Evolutionary conservation across 192 early-diverging fungal genomes (phyloP), one percentile per base, ranked within the genome.

Genomic region (Cetraspora pellucida): DNA sequence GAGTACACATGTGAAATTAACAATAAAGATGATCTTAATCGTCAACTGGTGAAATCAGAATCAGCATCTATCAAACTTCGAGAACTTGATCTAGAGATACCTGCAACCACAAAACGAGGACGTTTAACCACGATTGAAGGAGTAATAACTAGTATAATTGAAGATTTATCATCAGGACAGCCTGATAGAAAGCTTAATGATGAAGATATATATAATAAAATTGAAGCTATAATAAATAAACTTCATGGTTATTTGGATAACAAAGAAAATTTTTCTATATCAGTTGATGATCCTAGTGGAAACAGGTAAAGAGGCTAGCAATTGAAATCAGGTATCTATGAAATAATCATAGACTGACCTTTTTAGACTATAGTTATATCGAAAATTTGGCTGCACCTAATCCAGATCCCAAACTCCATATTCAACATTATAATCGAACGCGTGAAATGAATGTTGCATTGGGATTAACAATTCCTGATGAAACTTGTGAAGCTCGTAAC

Each of bases 111-210:
- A 23, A 90, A 90, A 77, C 87, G 88, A 54, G 96, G 95, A 28
- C 81, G 89, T 27, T 85, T 98, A 77, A 94, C 94, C n/a, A 97
- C 96, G 2, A 84, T 95, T n/a, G 96, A 98, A 82, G 96, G 96
- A 11, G 78, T 96, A 10, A 45, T 98, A 14, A 68, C 78, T 17
- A 87, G 87, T 27, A 92, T 92, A 21, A 85, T 96, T 75, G 95
- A 97, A 57, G 96, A 95, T 69, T 82, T 98, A 74, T 79, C 83
- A 13, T 75, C 83, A 37, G 90, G 89, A n/a, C 96, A 97, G 80
- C 88, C 92, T 31, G 83, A 90, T 74, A 91, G 96, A 71, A 92
- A 91, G 84, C 85, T 89, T 70, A 80, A 77, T 43, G 85, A 91
- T 47, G 86, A 87, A 14, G 87, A 86, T 27, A 78, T 93, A 17